Conservation (phyloP, 345 rosid species). For the Carallia pectinifolia region DNA sequence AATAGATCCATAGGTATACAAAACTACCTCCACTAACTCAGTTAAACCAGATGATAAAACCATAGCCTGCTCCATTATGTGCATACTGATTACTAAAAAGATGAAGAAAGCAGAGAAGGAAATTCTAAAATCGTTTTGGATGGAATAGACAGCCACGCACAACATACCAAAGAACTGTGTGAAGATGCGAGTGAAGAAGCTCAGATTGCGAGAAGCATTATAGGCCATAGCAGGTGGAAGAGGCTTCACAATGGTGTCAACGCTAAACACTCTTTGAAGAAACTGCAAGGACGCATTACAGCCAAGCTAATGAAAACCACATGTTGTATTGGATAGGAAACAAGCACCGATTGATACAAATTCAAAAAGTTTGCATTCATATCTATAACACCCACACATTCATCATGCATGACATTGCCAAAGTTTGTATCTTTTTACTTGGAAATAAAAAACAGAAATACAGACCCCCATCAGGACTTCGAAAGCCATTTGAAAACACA, state of each 20-base stretch:
- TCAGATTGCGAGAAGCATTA: conserved; percentile 85
- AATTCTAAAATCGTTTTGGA: no score
- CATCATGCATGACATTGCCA: no score
- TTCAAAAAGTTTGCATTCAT: no score
- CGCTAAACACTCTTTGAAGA: conserved; percentile 80
- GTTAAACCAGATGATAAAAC: not conserved
- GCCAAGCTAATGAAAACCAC: no score
- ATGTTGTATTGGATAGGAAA: no score
- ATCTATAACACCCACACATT: no score
- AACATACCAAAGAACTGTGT: conserved; percentile 94
- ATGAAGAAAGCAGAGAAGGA: not conserved
- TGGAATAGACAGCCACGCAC: not conserved
- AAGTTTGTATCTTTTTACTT: no score
- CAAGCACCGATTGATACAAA: no score
- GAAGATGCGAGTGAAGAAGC: conserved; percentile 93
- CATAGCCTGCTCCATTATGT: not conserved
- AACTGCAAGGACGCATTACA: conserved; percentile 46
- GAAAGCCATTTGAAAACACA: no score
- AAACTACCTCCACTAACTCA: not conserved
- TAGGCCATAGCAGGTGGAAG: conserved; percentile 91
- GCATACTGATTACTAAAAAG: no score
- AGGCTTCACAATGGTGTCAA: conserved; percentile 93
- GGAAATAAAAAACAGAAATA: no score
- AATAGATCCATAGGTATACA: not conserved
- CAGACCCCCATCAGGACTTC: no score